These are phyloP conservation scores for Elaphomyces granulatus DNA, from an alignment of 495 filamentous ascomycete species.

Conservation along the genomic window DNA sequence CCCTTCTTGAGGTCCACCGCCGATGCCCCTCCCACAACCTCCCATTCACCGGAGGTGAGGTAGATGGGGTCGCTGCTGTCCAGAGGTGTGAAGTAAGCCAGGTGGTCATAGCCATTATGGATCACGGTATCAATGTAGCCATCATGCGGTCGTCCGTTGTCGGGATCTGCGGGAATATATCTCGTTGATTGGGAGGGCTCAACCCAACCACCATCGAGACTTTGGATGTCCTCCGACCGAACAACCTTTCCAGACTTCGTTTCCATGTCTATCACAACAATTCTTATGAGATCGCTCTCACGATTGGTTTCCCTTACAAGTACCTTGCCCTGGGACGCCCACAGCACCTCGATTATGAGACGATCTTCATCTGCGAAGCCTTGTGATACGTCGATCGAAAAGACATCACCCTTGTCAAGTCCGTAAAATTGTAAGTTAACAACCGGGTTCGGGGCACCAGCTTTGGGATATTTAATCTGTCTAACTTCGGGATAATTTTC, in stretches of 20 bases:
- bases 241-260: conserved; percentile 65
- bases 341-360: conserved; percentile 84
- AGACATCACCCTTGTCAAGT: conserved; percentile 60
- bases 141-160: conserved; percentile 60
- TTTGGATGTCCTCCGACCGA: conserved; percentile 58
- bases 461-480: conserved; percentile 94
- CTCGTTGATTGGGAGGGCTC: conserved; percentile 79
- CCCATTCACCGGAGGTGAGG: conserved; percentile 83
- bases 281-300: conserved; percentile 77
- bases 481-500: conserved; percentile 85
- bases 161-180: conserved; percentile 73
- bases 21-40: conserved; percentile 79
- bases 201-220: conserved; percentile 91
- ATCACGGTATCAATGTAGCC: conserved; percentile 92
- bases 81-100: conserved; percentile 88
- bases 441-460: conserved; percentile 82
- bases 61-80: conserved; percentile 66
- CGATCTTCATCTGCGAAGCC: conserved; percentile 71
- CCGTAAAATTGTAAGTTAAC: conserved; percentile 86
- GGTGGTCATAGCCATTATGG: conserved; percentile 73
- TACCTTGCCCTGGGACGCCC: conserved; percentile 66
- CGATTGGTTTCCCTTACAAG: conserved; percentile 85
- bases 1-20: conserved; percentile 75
- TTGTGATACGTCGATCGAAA: conserved; percentile 59
- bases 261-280: conserved; percentile 72